phyloP scores from a whole-genome alignment of 139 green algal species.

The Micractinium sp. region DNA sequence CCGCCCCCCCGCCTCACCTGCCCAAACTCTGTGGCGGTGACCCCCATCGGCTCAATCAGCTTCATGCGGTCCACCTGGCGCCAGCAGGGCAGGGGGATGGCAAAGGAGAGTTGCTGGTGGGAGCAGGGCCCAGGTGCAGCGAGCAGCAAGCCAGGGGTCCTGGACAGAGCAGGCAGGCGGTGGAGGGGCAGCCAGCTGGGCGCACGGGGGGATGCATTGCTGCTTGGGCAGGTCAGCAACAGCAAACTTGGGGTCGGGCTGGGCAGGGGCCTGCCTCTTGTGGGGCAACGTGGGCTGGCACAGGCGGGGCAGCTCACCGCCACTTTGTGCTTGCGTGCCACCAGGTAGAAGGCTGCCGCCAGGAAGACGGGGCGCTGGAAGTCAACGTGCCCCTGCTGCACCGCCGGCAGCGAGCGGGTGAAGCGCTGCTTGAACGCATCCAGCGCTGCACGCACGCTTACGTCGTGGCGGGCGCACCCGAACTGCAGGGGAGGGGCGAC shows the following conservation, averaged over 20 bases:
- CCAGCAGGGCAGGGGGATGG: too few relatives aligned
- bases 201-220: background rate
- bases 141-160: background rate
- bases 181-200: background rate
- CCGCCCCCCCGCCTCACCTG: background rate
- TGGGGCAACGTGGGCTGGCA: background rate
- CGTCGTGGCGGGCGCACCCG: conserved; percentile 40
- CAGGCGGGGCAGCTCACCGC: background rate
- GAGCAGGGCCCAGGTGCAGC: too few relatives aligned
- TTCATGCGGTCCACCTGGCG: conserved; percentile 34
- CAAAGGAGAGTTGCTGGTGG: too few relatives aligned
- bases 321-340: conserved; percentile 41
- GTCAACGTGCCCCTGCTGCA: conserved; percentile 9
- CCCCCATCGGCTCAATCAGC: conserved; percentile 34
- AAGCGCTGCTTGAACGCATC: conserved; percentile 39
- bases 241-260: too few relatives aligned
- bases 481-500: background rate
- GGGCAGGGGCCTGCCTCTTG: too few relatives aligned
- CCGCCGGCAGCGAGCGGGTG: background rate
- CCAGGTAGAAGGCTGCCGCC: conserved; percentile 36
- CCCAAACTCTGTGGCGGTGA: conserved; percentile 32
- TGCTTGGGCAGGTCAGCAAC: too few relatives aligned
- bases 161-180: background rate
- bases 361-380: conserved; percentile 34
- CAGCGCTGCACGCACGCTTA: conserved; percentile 3